Evolutionary conservation across 495 filamentous ascomycete species (phyloP).

Genomic region (Tuber umbilicatum): DNA sequence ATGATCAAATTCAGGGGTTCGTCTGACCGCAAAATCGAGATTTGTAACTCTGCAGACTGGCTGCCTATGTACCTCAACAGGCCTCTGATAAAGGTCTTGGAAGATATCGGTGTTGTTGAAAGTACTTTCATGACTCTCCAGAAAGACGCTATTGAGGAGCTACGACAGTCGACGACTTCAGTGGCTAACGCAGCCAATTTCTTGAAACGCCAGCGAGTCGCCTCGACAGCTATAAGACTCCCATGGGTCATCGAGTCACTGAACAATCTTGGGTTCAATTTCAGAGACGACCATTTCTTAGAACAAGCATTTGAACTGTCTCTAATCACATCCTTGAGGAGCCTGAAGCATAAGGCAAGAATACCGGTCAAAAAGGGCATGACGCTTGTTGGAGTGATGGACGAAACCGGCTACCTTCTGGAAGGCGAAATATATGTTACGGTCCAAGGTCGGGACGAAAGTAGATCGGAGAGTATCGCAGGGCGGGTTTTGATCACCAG

Average conservation of each 20-base stretch:
- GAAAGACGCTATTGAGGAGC: conserved; percentile 49
- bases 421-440: conserved; percentile 62
- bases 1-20: conserved; percentile 71
- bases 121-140: conserved; percentile 59
- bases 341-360: conserved; percentile 67
- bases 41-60: conserved; percentile 62
- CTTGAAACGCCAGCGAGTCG: conserved; percentile 53
- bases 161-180: conserved; percentile 52
- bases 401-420: conserved; percentile 63
- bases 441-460: conserved; percentile 43
- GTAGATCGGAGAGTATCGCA: conserved; percentile 20
- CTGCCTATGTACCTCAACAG: conserved; percentile 66
- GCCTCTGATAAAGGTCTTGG: conserved; percentile 74
- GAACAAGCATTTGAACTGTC: conserved; percentile 57
- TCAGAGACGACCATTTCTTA: conserved; percentile 60
- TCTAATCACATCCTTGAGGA: conserved; percentile 57
- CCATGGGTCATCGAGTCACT: conserved; percentile 55
- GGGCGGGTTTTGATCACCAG: conserved; percentile 57
- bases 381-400: conserved; percentile 73
- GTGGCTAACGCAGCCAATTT: conserved; percentile 57
- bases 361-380: conserved; percentile 63
- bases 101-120: conserved; percentile 57
- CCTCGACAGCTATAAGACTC: conserved; percentile 49
- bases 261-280: conserved; percentile 52
- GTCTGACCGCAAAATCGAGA: conserved; percentile 56